These are phyloP conservation scores for Gilbertella persicaria DNA, from an alignment of 371 early-diverging fungal species.

Conservation along the genomic window DNA sequence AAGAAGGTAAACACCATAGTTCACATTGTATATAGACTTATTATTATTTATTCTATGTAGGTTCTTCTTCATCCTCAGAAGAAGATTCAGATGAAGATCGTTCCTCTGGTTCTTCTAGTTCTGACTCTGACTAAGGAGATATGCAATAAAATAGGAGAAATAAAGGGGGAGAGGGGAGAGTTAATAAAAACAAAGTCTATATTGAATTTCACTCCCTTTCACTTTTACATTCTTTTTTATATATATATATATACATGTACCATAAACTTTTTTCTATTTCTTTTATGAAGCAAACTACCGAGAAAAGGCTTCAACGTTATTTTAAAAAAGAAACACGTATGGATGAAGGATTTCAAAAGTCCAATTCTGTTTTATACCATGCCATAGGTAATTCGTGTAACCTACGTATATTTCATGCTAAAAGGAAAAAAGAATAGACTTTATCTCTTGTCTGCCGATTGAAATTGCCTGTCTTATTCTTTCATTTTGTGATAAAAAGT, in stretches of 20 bases:
- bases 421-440: constrained; percentile 12
- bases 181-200: too few relatives aligned
- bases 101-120: constrained; percentile 9
- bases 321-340: constrained; percentile 19
- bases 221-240: not conserved
- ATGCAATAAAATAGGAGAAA: not conserved
- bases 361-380: not conserved
- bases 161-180: too few relatives aligned
- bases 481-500: constrained; percentile 11
- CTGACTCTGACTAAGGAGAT: constrained; percentile 15
- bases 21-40: not conserved
- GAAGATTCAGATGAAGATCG: constrained; percentile 1
- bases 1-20: not conserved
- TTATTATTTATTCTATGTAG: not conserved
- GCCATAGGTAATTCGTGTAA: too few relatives aligned
- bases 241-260: not conserved
- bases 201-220: not conserved
- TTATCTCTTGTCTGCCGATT: constrained; percentile 5
- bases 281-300: not conserved
- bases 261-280: not conserved
- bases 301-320: constrained; percentile 10
- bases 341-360: constrained; percentile 22
- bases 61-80: constrained; percentile 9
- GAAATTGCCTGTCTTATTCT: constrained; percentile 16
- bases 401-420: too few relatives aligned